Evolutionary conservation across 2,329 filamentous ascomycete species (phyloP).

Genomic region (Epicoccum sorghinum): DNA sequence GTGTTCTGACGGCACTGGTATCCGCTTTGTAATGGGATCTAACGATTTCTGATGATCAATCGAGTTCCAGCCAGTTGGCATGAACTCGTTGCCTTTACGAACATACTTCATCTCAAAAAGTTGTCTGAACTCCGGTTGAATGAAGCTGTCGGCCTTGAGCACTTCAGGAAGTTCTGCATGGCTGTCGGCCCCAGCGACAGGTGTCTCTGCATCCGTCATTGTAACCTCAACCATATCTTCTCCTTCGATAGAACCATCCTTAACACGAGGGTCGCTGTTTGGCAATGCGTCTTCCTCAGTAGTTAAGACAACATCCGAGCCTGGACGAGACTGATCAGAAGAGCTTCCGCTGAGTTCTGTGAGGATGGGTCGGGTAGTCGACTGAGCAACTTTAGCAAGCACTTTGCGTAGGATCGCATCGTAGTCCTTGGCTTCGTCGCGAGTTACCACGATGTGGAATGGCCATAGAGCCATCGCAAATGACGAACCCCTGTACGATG

Average conservation of each 20-base stretch:
- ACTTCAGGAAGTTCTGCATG: constrained; percentile 47
- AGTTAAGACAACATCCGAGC: constrained; percentile 73
- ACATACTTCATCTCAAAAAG: constrained; percentile 81
- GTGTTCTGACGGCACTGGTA: constrained; percentile 40
- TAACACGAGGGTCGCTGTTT: constrained; percentile 71
- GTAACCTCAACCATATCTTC: constrained; percentile 92
- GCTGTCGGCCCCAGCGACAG: constrained; percentile 22
- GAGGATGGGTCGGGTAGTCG: constrained; percentile 74
- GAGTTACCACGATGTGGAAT: constrained; percentile 76
- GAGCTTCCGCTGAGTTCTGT: constrained; percentile 57
- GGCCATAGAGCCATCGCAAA: constrained; percentile 53
- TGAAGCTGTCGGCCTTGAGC: constrained; percentile 60
- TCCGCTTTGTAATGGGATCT: constrained; percentile 59
- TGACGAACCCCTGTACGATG: constrained; percentile 35
- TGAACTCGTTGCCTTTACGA: constrained; percentile 56
- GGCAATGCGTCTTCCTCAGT: constrained; percentile 68
- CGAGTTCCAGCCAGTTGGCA: constrained; percentile 73
- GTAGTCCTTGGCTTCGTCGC: constrained; percentile 71
- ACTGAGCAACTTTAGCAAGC: constrained; percentile 73
- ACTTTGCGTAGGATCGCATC: constrained; percentile 81
- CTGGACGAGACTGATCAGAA: constrained; percentile 59
- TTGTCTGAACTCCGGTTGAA: constrained; percentile 66
- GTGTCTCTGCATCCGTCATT: constrained; percentile 68
- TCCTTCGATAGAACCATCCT: constrained; percentile 79
- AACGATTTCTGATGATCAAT: constrained; percentile 66